Evolutionary conservation across 805 yeast species (phyloP), one percentile per base, ranked within the genome.

Genomic region (Spathaspora hagerdaliae): DNA sequence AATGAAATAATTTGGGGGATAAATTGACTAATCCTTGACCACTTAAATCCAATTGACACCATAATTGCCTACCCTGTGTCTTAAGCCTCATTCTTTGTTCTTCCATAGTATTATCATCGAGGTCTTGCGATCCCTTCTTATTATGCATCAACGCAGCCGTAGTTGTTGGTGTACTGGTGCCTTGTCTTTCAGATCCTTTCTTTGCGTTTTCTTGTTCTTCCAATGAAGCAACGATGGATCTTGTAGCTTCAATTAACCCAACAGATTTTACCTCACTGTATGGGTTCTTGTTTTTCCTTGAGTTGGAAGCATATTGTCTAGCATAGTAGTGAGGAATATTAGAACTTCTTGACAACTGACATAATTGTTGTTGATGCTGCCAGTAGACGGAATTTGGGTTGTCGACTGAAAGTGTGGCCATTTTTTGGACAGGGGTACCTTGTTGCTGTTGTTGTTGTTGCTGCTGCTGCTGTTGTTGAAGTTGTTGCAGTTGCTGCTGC

Each of bases 11-110:
- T 55, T 82, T 82, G 15, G 85, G 79, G n/a, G 88, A 79, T 29
- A 92, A 53, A 46, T 79, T 77, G 50, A 80, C 71, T 43, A 94
- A 73, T 31, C 92, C 87, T 64, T 94, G 96, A 48, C 97, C 97
- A 52, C 95, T 82, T 52, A 92, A 72, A 68, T 94, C 99, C 52
- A 94, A 71, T 6, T 91, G 92, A 44, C 95, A 86, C 99, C 99
- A 94, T 59, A 87, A 77, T 67, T 91, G 97, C 48, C 83, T 84
- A 33, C 85, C 81, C 58, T 75, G 73, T 27, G 80, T 77, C 50
- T 74, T 75, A 33, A 73, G 65, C 64, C 82, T 74, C 68, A 81
- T 77, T 63, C 85, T 69, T 60, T 82, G 82, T 56, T 79, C 83
- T 58, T 82, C 85, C 48, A 61, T 66, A 12, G 50, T 31, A 36